Conservation (phyloP, 345 rosid genomes). For the Gossypium rotundifolium region DNA sequence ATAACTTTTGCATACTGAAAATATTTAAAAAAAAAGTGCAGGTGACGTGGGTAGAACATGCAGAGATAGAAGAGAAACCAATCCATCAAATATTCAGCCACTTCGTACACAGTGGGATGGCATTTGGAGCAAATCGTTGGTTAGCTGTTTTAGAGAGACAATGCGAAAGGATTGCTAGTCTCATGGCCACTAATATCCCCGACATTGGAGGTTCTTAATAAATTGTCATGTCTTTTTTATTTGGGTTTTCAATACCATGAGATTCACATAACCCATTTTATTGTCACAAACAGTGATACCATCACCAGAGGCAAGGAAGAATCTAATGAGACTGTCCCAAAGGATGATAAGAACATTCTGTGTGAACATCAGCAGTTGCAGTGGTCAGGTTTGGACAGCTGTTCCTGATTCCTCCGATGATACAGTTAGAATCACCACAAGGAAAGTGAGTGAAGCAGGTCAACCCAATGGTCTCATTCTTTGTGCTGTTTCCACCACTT, state of each 20-base stretch:
- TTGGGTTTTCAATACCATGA: not conserved
- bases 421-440: constrained; percentile 66
- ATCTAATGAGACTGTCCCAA: constrained; percentile 69
- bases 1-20: constrained; percentile 3
- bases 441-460: constrained; percentile 65
- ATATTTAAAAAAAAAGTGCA: constrained; percentile 2
- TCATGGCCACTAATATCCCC: constrained; percentile 80
- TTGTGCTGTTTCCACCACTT: constrained; percentile 71
- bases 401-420: constrained; percentile 49
- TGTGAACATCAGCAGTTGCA: constrained; percentile 48
- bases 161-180: constrained; percentile 84
- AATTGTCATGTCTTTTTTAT: too few relatives aligned
- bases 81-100: constrained; percentile 51
- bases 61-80: constrained; percentile 61
- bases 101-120: constrained; percentile 47
- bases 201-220: constrained; percentile 65
- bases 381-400: constrained; percentile 84
- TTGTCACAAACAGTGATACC: constrained; percentile 45
- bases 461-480: constrained; percentile 73
- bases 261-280: not conserved
- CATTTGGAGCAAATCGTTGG: constrained; percentile 91
- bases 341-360: constrained; percentile 77
- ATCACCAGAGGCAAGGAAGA: constrained; percentile 72
- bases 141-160: constrained; percentile 62
- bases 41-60: constrained; percentile 89